Base-by-base conservation (phyloP, 2,329 filamentous ascomycete species). In the Stachybotrys elegans region DNA sequence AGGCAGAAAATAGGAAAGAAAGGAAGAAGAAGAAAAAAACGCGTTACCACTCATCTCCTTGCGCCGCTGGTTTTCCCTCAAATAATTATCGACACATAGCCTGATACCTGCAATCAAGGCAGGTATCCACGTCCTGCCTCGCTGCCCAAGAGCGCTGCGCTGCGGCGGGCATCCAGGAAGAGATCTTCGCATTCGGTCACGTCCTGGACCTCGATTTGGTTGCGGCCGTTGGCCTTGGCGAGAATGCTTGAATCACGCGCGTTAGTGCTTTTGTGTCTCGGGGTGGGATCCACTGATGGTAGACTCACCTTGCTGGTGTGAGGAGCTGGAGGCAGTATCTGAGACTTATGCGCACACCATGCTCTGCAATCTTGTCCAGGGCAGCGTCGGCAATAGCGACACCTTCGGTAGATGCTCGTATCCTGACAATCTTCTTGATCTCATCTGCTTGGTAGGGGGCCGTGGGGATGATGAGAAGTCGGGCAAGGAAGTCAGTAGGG, bases 381-480 rank as follows among this genome's bases (percentile, higher is more conserved):
- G 93, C 93, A 17, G 83, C 80, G 40, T 94, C 88, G 32, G 81
- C 83, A 52, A 97, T 82, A 50, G 79, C 76, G 36, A 95, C 81
- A 40, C 81, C 81, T 69, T 96, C 91, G 8, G 86, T 92, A 51
- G 83, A 83, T 31, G 89, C 83, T 40, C 93, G 85, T 57, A 94
- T 83, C 53, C 84, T 80, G 57, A 97, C 85, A 66, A 98, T 98
- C 49, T 84, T 83, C 70, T 90, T 90, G 65, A 98, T 95, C 70
- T 98, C 93, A 14, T 89, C 82, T 34, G 83, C 79, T 48, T 84
- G 79, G 71, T 97, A 98, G 11, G 90, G 84, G 55, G 90, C 87
- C 16, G 93, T 98, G 36, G 93, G 93, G 59, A 98, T 85, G 69
- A 98, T 97, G 61, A 98, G 86, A 44, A 98, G 81, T 48, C 93